Evolutionary conservation across 2,329 filamentous ascomycete species (phyloP), one percentile per base, ranked within the genome.

Genomic region (Aspergillus brasiliensis): DNA sequence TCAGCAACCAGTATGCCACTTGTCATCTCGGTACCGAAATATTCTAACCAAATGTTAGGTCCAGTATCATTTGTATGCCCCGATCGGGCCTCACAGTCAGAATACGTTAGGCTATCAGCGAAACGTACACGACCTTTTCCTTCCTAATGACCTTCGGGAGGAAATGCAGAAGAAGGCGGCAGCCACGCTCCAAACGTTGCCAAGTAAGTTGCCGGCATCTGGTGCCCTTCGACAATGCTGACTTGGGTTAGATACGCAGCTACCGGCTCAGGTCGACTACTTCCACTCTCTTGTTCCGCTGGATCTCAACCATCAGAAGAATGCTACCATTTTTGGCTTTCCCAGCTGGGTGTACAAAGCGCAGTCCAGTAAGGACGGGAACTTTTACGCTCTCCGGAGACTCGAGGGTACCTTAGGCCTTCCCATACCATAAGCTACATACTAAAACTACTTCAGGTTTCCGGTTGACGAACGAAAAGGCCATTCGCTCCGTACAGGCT

Each of bases 321-420:
- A 89, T 66, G 85, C 88, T 3, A 84, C 86, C 11, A 86, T 90
- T 15, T 97, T 97, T 76, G 92, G 92, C 27, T 96, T 92, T 70
- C 87, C 89, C 5, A 97, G 90, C 68, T 98, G 93, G 92, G 86
- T 97, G 0, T 99, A 97, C 80, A 98, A 98, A 79, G 94, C 93
- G 8, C 88, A 89, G 23, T 96, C 92, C 6, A 89, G 86, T 75
- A 95, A 95, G 73, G 94, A 94, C 68, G 95, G 93, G 10, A 88
- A 91, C 65, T 87, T 88, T n/a, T 98, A 96, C 76, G 92, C 89
- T 59, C 81, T 99, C 49, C 86, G 95, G 63, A 85, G 95, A 62
- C 84, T 99, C 21, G 92, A 97, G 82, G 90, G 87, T 86, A 75
- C 56, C 73, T 34, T 11, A 13, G 15, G 21, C 42, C 5, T 46